Conservation (phyloP, 2,329 filamentous ascomycete species). For the Penicillium sumatraense region DNA sequence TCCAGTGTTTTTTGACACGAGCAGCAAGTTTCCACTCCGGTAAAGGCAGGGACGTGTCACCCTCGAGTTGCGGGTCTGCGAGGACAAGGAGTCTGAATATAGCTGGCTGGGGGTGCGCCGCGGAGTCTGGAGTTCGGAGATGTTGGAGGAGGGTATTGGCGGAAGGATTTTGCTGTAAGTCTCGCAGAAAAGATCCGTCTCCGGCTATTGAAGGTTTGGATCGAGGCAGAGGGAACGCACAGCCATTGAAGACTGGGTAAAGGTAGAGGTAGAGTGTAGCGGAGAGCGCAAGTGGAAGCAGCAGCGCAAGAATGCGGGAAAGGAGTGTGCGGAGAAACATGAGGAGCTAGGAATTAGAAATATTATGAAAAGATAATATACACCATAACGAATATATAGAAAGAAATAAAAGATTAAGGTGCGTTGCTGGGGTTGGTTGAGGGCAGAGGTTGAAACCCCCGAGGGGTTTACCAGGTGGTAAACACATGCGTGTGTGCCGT, state of each 20-base stretch:
- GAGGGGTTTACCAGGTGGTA: constrained; percentile 9
- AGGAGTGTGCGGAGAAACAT: constrained; percentile 58
- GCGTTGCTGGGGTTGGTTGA: background rate
- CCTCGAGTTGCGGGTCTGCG: constrained; percentile 92
- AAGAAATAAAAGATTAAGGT: constrained; percentile 10
- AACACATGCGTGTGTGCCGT: background rate
- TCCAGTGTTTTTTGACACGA: constrained; percentile 46
- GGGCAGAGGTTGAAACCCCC: constrained; percentile 1
- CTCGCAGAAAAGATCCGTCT: background rate
- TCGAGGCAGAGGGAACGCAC: constrained; percentile 70
- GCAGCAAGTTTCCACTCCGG: constrained; percentile 51
- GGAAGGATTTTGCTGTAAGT: constrained; percentile 28
- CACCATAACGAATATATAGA: constrained; percentile 22
- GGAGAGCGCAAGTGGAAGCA: constrained; percentile 69
- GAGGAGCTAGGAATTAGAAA: constrained; percentile 29
- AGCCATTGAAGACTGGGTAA: constrained; percentile 80
- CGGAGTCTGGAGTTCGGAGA: constrained; percentile 20
- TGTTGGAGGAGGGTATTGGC: constrained; percentile 45
- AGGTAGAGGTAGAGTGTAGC: constrained; percentile 82
- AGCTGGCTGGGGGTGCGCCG: constrained; percentile 48
- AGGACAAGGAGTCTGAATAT: constrained; percentile 87
- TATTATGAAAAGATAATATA: constrained; percentile 18
- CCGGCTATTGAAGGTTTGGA: constrained; percentile 8
- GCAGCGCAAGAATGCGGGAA: constrained; percentile 51
- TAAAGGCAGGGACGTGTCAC: constrained; percentile 77